Conservation (phyloP, 2,329 filamentous ascomycete genomes). For the Cordyceps fumosorosea region DNA sequence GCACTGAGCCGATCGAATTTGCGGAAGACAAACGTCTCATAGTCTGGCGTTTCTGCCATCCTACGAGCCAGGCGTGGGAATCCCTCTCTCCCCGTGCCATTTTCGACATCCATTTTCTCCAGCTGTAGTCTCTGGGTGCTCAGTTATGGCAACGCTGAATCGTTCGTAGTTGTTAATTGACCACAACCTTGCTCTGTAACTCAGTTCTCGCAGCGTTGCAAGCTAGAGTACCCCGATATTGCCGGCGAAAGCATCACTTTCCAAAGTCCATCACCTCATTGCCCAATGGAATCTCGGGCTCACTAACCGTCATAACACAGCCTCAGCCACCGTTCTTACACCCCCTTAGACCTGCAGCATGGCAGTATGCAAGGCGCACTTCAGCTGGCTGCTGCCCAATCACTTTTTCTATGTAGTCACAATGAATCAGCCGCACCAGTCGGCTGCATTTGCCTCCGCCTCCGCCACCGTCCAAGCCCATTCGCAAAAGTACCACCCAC, state of each 20-base stretch:
- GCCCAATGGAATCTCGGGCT: background rate
- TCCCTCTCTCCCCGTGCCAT: background rate
- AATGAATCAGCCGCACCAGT: background rate
- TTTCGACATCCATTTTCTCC: background rate
- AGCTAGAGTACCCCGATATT: too few species aligned
- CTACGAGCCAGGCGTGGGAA: background rate
- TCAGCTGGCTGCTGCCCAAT: background rate
- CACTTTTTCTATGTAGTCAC: background rate
- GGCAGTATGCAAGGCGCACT: background rate
- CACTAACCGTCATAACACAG: background rate
- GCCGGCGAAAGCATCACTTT: background rate
- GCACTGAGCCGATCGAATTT: conserved; percentile 6
- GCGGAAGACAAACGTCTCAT: conserved; percentile 11
- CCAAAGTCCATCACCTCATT: background rate
- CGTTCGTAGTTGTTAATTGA: background rate
- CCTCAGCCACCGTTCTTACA: background rate
- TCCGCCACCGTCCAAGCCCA: background rate
- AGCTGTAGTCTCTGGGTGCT: background rate
- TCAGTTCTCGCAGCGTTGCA: too few species aligned
- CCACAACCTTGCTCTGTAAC: background rate
- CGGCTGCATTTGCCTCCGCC: background rate
- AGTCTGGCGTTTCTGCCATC: conserved; percentile 4
- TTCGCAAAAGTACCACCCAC: background rate
- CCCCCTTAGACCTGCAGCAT: background rate
- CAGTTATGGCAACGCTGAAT: background rate